Evolutionary conservation across 2,329 filamentous ascomycete genomes (phyloP).

Genomic region (Diaporthe vexans): DNA sequence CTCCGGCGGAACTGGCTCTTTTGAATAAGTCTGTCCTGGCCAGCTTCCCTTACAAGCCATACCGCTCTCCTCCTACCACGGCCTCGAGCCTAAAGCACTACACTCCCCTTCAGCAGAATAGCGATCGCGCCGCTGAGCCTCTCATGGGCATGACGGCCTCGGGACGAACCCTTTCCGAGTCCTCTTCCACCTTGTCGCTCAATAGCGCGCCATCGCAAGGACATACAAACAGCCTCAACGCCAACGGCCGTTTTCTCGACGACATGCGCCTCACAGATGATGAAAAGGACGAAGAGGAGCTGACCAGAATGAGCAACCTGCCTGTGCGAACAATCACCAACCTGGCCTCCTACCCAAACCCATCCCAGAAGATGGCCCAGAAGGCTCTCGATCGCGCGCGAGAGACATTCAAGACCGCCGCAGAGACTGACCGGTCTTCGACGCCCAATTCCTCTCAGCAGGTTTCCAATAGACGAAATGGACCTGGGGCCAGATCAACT

Average conservation of each 20-base stretch:
- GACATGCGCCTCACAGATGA: slow-evolving; percentile 39
- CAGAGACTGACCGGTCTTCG: slow-evolving; percentile 41
- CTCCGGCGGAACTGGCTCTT: slow-evolving; percentile 51
- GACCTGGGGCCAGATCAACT: background rate
- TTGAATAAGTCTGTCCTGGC: slow-evolving; percentile 55
- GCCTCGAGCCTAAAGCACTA: slow-evolving; percentile 55
- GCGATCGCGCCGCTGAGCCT: slow-evolving; percentile 65
- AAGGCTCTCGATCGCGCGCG: slow-evolving; percentile 54
- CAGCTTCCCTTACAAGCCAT: slow-evolving; percentile 51
- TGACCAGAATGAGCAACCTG: slow-evolving; percentile 53
- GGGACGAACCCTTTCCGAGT: slow-evolving; percentile 14
- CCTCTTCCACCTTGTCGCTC: slow-evolving; percentile 16
- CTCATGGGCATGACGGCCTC: slow-evolving; percentile 15
- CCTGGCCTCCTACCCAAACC: slow-evolving; percentile 69
- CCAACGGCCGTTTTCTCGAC: slow-evolving; percentile 46
- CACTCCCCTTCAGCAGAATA: slow-evolving; percentile 67
- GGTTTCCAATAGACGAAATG: slow-evolving; percentile 2
- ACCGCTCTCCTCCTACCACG: slow-evolving; percentile 45
- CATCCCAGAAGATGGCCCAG: slow-evolving; percentile 66
- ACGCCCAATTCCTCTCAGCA: slow-evolving; percentile 42
- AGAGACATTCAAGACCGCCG: slow-evolving; percentile 42
- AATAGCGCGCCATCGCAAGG: background rate
- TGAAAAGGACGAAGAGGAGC: slow-evolving; percentile 49
- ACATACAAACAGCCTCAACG: slow-evolving; percentile 30
- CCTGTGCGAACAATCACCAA: slow-evolving; percentile 65